phyloP scores from a whole-genome alignment of 169 alveolate species.

The Plasmodium knowlesi region DNA sequence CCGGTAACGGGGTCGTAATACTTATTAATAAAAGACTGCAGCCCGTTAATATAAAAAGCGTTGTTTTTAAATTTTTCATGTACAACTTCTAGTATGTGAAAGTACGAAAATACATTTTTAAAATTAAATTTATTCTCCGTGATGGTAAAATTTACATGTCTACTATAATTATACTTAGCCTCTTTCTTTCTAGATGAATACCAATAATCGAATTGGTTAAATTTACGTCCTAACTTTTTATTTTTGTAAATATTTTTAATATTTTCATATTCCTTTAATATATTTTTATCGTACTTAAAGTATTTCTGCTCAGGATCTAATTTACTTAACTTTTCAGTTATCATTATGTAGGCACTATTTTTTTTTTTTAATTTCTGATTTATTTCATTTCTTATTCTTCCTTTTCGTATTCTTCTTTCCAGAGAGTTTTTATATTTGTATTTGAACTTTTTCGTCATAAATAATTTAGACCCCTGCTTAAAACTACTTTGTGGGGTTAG shows the following conservation, averaged over 20 bases:
- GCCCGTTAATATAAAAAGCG: slow-evolving; percentile 60
- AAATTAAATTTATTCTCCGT: slow-evolving; percentile 65
- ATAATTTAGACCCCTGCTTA: slow-evolving; percentile 30
- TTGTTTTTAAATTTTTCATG: slow-evolving; percentile 70
- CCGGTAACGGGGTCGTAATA: slow-evolving; percentile 67
- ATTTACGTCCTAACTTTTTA: slow-evolving; percentile 58
- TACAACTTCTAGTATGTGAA: slow-evolving; percentile 72
- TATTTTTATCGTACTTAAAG: slow-evolving; percentile 75
- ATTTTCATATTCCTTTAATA: slow-evolving; percentile 73
- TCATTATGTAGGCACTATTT: slow-evolving; percentile 70
- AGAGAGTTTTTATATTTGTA: slow-evolving; percentile 55
- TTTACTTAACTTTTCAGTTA: slow-evolving; percentile 74
- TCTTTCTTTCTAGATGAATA: slow-evolving; percentile 70
- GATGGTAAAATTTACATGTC: slow-evolving; percentile 72
- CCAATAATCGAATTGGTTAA: slow-evolving; percentile 69
- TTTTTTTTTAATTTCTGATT: slow-evolving; percentile 73
- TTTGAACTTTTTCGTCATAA: slow-evolving; percentile 66
- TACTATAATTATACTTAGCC: slow-evolving; percentile 63
- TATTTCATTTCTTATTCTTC: slow-evolving; percentile 54
- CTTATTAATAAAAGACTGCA: slow-evolving; percentile 73
- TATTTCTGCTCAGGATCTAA: slow-evolving; percentile 67
- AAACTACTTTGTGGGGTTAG: not conserved
- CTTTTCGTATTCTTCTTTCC: slow-evolving; percentile 66
- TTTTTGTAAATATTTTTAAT: slow-evolving; percentile 65
- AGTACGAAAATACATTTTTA: slow-evolving; percentile 70